Evolutionary conservation across 2,329 filamentous ascomycete genomes (phyloP).

Genomic region (Chrysoporthe austroafricana): DNA sequence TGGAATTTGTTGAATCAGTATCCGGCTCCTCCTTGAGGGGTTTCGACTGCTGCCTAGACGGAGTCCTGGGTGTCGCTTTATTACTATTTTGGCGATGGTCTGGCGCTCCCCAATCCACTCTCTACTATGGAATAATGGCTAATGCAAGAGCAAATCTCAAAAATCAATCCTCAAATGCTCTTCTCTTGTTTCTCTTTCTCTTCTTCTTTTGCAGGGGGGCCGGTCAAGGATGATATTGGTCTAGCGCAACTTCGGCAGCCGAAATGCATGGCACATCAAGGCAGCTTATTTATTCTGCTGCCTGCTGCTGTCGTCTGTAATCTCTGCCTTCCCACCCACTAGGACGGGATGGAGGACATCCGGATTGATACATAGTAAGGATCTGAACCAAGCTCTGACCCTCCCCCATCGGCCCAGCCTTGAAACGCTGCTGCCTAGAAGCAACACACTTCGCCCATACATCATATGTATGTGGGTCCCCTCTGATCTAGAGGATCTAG

Average conservation of each 20-base stretch:
- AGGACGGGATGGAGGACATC: no score
- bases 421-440: conserved; percentile 1
- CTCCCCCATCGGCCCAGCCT: neutral
- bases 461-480: neutral
- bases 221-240: neutral
- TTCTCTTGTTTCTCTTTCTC: neutral
- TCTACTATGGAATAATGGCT: neutral
- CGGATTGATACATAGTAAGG: no score
- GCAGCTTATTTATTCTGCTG: neutral
- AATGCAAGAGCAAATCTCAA: neutral
- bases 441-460: neutral
- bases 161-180: neutral
- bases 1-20: conserved; percentile 39
- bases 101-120: no score
- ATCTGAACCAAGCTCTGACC: neutral
- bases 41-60: neutral
- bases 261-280: neutral
- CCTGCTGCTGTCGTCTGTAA: neutral
- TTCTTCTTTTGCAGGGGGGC: neutral
- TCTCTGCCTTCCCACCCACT: no score
- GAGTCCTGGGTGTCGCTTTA: neutral
- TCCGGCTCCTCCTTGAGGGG: conserved; percentile 31
- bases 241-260: neutral
- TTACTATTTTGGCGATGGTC: neutral
- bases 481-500: neutral